phyloP scores from a whole-genome alignment of 306 rosid genomes.

The Rosa chinensis region DNA sequence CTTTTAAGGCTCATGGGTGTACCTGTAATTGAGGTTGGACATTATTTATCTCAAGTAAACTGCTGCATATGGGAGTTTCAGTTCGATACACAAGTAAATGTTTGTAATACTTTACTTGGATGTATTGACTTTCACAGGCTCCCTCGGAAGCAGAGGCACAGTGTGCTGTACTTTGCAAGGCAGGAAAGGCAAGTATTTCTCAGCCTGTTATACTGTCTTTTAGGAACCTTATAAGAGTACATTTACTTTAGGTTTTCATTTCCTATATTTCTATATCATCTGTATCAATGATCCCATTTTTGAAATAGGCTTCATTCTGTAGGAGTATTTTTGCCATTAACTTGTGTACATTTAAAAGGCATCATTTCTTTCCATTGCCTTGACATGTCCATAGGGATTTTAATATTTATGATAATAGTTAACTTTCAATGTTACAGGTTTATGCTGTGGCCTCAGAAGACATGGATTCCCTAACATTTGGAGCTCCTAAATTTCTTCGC shows the following conservation, averaged over 20 bases:
- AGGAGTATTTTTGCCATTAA: slow-evolving; percentile 3
- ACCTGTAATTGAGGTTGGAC: slow-evolving; percentile 86
- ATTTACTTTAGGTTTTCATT: background rate
- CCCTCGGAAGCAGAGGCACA: slow-evolving; percentile 99
- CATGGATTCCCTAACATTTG: slow-evolving; percentile 96
- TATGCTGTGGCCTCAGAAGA: slow-evolving; percentile 98
- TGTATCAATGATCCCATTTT: background rate
- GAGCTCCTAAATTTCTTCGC: slow-evolving; percentile 91
- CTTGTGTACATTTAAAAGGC: background rate
- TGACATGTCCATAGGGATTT: background rate
- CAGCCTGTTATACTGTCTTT: slow-evolving; percentile 5
- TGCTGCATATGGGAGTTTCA: background rate
- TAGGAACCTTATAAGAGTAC: background rate
- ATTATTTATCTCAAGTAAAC: slow-evolving; percentile 23
- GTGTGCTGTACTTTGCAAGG: slow-evolving; percentile 91
- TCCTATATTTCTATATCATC: background rate
- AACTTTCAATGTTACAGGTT: slow-evolving; percentile 48
- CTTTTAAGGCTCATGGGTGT: slow-evolving; percentile 97
- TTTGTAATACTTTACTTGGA: background rate
- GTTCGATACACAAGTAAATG: background rate
- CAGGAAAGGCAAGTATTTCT: slow-evolving; percentile 72
- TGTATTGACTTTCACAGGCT: slow-evolving; percentile 59
- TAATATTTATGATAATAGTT: background rate
- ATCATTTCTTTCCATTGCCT: background rate
- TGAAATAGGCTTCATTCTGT: slow-evolving; percentile 22